Conservation (phyloP, 768 basidiomycete genomes). For the Kwoniella dendrophila region DNA sequence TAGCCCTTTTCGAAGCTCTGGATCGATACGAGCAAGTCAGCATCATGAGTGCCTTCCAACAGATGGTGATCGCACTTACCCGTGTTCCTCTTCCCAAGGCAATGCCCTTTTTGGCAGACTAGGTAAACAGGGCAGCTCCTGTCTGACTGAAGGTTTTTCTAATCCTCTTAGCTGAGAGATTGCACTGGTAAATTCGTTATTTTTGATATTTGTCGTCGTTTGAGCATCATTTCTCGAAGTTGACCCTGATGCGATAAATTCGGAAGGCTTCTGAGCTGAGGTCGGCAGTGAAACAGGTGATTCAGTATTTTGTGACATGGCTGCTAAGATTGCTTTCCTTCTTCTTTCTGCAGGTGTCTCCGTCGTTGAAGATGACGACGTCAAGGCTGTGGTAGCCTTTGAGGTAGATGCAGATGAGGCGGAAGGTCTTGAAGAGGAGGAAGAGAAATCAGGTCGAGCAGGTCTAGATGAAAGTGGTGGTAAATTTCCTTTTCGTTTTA, state of each 20-base stretch:
- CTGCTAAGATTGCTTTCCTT: slow-evolving; percentile 43
- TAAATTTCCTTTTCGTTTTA: slow-evolving; percentile 21
- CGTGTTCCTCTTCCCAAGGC: slow-evolving; percentile 43
- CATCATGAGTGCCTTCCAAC: background rate
- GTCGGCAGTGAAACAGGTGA: background rate
- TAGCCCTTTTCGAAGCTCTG: slow-evolving; percentile 17
- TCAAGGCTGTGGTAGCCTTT: background rate
- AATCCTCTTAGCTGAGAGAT: slow-evolving; percentile 11
- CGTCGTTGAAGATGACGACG: background rate
- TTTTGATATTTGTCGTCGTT: background rate
- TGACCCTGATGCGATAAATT: slow-evolving; percentile 11
- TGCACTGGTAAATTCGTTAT: slow-evolving; percentile 11
- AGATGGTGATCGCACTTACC: slow-evolving; percentile 24
- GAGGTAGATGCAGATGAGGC: background rate
- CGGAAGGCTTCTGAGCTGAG: slow-evolving; percentile 7
- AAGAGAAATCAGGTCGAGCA: slow-evolving; percentile 10
- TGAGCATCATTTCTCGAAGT: background rate
- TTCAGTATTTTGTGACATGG: slow-evolving; percentile 21
- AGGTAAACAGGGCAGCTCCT: slow-evolving; percentile 28
- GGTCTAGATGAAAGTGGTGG: slow-evolving; percentile 12
- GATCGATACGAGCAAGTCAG: background rate
- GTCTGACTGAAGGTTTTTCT: slow-evolving; percentile 9
- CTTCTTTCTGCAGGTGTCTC: slow-evolving; percentile 41
- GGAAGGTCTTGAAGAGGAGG: slow-evolving; percentile 1
- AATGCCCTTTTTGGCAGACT: slow-evolving; percentile 37